Evolutionary conservation across 2,329 filamentous ascomycete species (phyloP), one percentile per base, ranked within the genome.

Genomic region (Dactylonectria macrodidyma): DNA sequence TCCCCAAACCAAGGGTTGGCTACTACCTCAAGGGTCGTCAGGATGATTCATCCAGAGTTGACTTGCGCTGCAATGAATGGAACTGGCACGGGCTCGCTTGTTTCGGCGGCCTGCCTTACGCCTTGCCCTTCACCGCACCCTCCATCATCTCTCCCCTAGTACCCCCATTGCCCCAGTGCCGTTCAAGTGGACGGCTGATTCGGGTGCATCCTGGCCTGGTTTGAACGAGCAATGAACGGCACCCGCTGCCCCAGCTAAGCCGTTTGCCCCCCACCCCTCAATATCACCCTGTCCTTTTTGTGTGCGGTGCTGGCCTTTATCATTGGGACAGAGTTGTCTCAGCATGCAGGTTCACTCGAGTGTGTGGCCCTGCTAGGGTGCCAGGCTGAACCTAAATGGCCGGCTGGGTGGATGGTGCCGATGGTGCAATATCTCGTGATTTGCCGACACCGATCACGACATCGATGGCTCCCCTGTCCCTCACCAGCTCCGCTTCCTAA

Each of bases 391-490:
- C 75, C 65, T 73, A 70, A 77, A 67, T 77, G 72, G 71, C 69
- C 69, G 66, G 62, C 67, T 44, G 81, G 81, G 81, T 82, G 83
- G 85, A 84, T 84, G 78, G 78, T 73, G 78, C 74, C 80, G 83
- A 90, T 90, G 87, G 84, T 86, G 88, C 86, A 85, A 90, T 90
- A 87, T 80, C 87, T 83, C 87, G 87, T 89, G 88, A 89, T 84
- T 81, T 83, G 67, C 73, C 69, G 67, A 59, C 57, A 67, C 66
- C 67, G 69, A 76, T 76, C 74, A 76, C 74, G 74, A 76, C 74
- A 76, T 76, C 66, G 63, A 59, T 46, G 36, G 54, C 30, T 61
- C 59, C 74, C 74, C 72, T 74, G 71, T 65, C 61, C 68, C 69
- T 65, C 59, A 64, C 67, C 54, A 59, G 41, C 66, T 66, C 71